Conservation (phyloP, 164 flowering plant species). For the Chimonanthus salicifolius region DNA sequence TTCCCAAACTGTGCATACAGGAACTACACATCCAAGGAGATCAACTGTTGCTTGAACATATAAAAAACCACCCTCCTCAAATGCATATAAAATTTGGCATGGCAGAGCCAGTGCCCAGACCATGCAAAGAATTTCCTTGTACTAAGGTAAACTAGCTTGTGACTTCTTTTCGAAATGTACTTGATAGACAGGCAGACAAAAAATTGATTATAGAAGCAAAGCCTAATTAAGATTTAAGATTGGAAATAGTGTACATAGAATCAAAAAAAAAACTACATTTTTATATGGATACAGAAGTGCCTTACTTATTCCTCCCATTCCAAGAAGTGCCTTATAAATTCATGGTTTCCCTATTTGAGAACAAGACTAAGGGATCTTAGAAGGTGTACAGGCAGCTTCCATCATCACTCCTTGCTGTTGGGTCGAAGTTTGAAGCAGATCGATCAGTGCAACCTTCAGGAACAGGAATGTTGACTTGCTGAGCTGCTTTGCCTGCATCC, state of each 20-base stretch:
- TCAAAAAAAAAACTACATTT: neutral
- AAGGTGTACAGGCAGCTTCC: conserved; percentile 31
- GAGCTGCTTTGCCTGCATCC: conserved; percentile 49
- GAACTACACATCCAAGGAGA: too few species aligned
- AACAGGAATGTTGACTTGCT: conserved; percentile 40
- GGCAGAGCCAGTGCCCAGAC: too few species aligned
- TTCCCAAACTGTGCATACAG: too few species aligned
- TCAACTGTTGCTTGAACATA: too few species aligned
- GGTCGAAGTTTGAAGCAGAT: conserved; percentile 37
- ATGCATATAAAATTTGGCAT: too few species aligned
- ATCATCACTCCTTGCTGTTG: conserved; percentile 48
- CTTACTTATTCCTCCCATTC: neutral
- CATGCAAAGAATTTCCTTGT: neutral
- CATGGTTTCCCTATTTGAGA: neutral
- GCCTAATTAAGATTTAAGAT: neutral
- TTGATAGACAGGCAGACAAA: neutral
- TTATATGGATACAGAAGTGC: neutral
- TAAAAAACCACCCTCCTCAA: too few species aligned
- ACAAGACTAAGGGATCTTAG: conserved; percentile 7
- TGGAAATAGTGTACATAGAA: neutral
- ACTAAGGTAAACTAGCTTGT: neutral
- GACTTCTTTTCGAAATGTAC: neutral
- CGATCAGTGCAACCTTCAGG: conserved; percentile 51
- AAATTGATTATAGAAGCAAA: neutral
- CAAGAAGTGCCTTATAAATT: neutral